Evolutionary conservation across 176 grass and related monocot genomes (phyloP).

Genomic region (Avena atlantica): DNA sequence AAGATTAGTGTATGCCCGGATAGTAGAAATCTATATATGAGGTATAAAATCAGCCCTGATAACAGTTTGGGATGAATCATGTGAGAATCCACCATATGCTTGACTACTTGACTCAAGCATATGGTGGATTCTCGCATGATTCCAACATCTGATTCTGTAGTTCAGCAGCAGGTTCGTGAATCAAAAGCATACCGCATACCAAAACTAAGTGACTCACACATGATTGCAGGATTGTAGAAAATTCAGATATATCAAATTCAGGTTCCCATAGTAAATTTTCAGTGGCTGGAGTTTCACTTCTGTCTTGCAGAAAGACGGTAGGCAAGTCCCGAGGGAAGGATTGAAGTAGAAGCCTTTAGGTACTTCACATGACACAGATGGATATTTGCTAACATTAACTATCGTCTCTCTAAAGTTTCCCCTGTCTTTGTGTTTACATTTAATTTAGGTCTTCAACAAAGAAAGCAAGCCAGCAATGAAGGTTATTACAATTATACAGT

Average conservation of each 20-base stretch:
- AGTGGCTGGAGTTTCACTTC: background rate
- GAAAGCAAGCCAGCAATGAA: background rate
- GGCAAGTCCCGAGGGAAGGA: background rate
- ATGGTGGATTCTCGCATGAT: too few relatives aligned
- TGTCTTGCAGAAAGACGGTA: background rate
- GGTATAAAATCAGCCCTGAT: background rate
- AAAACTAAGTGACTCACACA: background rate
- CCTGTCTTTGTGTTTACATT: background rate
- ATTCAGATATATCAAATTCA: slow-evolving; percentile 7
- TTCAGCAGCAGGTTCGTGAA: background rate
- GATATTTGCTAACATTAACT: background rate
- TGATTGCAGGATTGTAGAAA: background rate
- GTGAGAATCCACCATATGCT: background rate
- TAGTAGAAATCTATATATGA: background rate
- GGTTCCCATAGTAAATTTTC: background rate
- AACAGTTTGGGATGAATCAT: background rate
- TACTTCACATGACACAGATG: slow-evolving; percentile 23
- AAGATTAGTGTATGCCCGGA: background rate
- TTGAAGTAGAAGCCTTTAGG: background rate
- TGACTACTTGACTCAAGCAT: background rate
- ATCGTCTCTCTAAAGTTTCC: background rate
- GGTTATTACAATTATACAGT: background rate
- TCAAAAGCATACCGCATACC: background rate
- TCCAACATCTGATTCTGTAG: slow-evolving; percentile 2
- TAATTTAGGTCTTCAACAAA: slow-evolving; percentile 3